phyloP scores from a whole-genome alignment of 2,329 filamentous ascomycete species.

The Ophiostoma sp. region DNA sequence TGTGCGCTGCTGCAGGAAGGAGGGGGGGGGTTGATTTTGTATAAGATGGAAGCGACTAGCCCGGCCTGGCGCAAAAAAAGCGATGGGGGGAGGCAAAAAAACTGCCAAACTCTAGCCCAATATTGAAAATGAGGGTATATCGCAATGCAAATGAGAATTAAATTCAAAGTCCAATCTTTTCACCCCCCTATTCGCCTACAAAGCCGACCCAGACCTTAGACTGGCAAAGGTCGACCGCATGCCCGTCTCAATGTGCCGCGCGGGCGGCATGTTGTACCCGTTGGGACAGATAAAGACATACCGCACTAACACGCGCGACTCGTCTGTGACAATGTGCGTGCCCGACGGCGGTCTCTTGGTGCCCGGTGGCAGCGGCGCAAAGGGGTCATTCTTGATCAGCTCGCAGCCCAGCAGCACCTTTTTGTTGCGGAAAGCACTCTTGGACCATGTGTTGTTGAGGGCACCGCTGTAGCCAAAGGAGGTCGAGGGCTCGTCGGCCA shows the following conservation, averaged over 20 bases:
- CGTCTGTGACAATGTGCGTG: conserved; percentile 28
- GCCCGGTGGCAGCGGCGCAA: conserved; percentile 6
- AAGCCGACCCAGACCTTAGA: conserved; percentile 24
- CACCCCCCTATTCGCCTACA: neutral
- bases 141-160: neutral
- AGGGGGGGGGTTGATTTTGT: conserved; percentile 15
- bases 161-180: neutral
- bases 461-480: conserved; percentile 26
- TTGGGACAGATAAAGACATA: conserved; percentile 33
- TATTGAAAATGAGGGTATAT: neutral
- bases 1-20: conserved; percentile 21
- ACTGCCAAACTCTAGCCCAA: neutral
- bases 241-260: conserved; percentile 29
- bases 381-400: conserved; percentile 25
- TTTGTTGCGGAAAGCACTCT: conserved; percentile 26
- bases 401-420: conserved; percentile 33
- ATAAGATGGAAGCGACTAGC: conserved; percentile 16
- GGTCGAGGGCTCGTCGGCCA: conserved; percentile 29
- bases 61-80: conserved; percentile 5
- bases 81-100: neutral
- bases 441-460: conserved; percentile 25
- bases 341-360: conserved; percentile 10
- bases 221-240: conserved; percentile 29
- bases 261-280: conserved; percentile 28
- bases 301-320: conserved; percentile 31